A percentile compares a stretch with the other conserved stretches of the same genome.
phyloP scores from a whole-genome alignment of 2,329 filamentous ascomycete genomes.

The Xylariaceae sp. region DNA sequence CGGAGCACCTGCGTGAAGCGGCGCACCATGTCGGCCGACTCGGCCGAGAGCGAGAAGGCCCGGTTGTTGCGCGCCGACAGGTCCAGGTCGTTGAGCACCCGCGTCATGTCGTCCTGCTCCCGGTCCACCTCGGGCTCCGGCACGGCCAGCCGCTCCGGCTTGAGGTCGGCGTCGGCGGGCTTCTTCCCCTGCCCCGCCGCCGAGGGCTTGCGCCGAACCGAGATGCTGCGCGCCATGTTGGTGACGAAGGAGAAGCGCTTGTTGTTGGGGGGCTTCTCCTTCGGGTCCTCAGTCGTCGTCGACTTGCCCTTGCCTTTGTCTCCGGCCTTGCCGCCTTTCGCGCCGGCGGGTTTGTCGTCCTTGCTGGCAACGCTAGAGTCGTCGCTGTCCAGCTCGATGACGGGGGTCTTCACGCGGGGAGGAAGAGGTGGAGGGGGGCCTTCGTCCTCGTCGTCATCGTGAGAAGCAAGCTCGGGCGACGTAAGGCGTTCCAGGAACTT shows the following conservation, averaged over 20 bases:
- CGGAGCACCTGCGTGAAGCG: constrained; percentile 87
- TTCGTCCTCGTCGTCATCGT: constrained; percentile 33
- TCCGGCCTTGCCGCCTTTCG: constrained; percentile 15
- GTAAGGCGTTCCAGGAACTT: constrained; percentile 50
- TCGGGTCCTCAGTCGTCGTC: constrained; percentile 29
- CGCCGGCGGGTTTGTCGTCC: constrained; percentile 13
- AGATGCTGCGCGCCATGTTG: constrained; percentile 20
- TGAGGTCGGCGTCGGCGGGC: constrained; percentile 28
- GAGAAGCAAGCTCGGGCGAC: constrained; percentile 18
- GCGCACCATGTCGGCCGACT: constrained; percentile 72
- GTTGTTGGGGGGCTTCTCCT: constrained; percentile 18
- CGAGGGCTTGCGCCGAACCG: constrained; percentile 18
- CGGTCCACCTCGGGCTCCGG: constrained; percentile 35
- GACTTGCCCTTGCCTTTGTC: constrained; percentile 19
- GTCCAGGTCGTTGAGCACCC: constrained; percentile 77
- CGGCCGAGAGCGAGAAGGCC: constrained; percentile 74
- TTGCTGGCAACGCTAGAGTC: constrained; percentile 27
- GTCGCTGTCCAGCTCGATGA: constrained; percentile 41
- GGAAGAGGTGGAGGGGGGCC: constrained; percentile 47
- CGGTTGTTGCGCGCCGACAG: constrained; percentile 77
- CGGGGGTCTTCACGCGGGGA: constrained; percentile 42
- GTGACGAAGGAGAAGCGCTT: constrained; percentile 34
- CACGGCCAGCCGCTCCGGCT: constrained; percentile 15
- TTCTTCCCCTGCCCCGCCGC: constrained; percentile 22
- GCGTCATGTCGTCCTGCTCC: constrained; percentile 65